phyloP scores from a whole-genome alignment of 2,329 filamentous ascomycete species.

The Lachnum nothofagi region DNA sequence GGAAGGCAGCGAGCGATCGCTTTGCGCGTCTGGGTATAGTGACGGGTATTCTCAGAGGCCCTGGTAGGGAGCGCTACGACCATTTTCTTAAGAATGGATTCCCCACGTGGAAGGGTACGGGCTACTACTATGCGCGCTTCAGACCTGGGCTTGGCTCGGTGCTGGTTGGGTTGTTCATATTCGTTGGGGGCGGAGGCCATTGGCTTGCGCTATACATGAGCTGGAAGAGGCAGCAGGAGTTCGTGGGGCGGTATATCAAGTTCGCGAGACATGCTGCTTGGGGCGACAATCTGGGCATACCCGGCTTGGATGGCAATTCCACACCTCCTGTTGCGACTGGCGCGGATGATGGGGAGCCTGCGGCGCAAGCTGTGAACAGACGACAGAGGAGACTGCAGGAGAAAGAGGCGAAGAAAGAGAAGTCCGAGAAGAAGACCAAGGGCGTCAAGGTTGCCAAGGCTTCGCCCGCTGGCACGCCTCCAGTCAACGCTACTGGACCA shows the following conservation, averaged over 20 bases:
- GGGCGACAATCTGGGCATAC: conserved; percentile 74
- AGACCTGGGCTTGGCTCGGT: conserved; percentile 85
- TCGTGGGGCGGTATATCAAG: conserved; percentile 84
- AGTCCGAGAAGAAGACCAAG: conserved; percentile 52
- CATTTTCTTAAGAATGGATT: conserved; percentile 92
- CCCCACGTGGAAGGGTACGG: conserved; percentile 92
- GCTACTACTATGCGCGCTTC: conserved; percentile 96
- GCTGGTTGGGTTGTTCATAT: conserved; percentile 72
- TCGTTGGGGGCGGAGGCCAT: conserved; percentile 78
- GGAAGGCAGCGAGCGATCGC: conserved; percentile 76
- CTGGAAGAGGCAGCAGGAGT: conserved; percentile 86
- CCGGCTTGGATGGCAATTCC: conserved; percentile 53
- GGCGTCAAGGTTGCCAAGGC: conserved; percentile 44
- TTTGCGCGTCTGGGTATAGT: conserved; percentile 83
- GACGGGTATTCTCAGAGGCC: conserved; percentile 76
- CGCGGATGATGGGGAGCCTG: conserved; percentile 44
- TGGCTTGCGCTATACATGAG: conserved; percentile 79
- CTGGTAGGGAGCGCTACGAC: conserved; percentile 81
- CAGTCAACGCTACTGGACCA: conserved; percentile 61
- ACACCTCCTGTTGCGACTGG: conserved; percentile 41
- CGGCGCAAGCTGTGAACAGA: conserved; percentile 63
- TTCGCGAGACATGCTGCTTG: conserved; percentile 84
- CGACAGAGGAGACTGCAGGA: conserved; percentile 86
- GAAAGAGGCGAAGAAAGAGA: conserved; percentile 67
- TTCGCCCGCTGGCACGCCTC: conserved; percentile 33